Evolutionary conservation across 2,329 filamentous ascomycete genomes (phyloP), one percentile per base, ranked within the genome.

Genomic region (Penicillium sp.): DNA sequence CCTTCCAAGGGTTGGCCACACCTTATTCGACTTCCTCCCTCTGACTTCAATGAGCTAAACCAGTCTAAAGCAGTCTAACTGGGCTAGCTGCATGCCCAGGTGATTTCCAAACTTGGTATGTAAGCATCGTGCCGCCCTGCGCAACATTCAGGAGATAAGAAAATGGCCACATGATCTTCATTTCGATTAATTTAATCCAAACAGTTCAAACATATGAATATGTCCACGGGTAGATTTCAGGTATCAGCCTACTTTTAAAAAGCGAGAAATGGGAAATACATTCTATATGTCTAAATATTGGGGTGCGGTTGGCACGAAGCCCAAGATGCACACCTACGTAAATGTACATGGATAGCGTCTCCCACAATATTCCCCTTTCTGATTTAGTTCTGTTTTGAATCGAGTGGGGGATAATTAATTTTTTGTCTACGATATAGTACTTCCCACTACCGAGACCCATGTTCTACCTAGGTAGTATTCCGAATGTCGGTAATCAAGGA

Each of bases 1-100:
- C n/a, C 37, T n/a, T 37, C 13, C 17, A 12, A 22, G 21, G 21
- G 9, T 49, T 41, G 22, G 48, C 48, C 51, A 51, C 52, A 45
- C 44, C 43, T 52, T 53, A 45, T 49, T 45, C 47, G 34, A 44
- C n/a, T 19, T 28, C 3, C 29, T 15, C 24, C 17, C 37, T 22
- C 37, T 19, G 32, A 9, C n/a, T 26, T 22, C 42, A 26, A 26
- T 24, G 22, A 22, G 22, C 6, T 26, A 9, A 26, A 26, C 8
- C 24, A 7, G 8, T 8, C 37, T 24, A 24, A 38, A 38, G 5
- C 22, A 6, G 2, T 22, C 22, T 22, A 22, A 22, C 32, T 37
- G 31, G 12, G 12, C 12, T 31, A 31, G 29, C 29, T 31, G 29
- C 29, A 31, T 26, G 24, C 24, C 24, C 6, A 26, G 24, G 24